Percentiles rank a stretch among this genome's conserved stretches.
Conservation (phyloP, 345 rosid species). For the Camelina neglecta region DNA sequence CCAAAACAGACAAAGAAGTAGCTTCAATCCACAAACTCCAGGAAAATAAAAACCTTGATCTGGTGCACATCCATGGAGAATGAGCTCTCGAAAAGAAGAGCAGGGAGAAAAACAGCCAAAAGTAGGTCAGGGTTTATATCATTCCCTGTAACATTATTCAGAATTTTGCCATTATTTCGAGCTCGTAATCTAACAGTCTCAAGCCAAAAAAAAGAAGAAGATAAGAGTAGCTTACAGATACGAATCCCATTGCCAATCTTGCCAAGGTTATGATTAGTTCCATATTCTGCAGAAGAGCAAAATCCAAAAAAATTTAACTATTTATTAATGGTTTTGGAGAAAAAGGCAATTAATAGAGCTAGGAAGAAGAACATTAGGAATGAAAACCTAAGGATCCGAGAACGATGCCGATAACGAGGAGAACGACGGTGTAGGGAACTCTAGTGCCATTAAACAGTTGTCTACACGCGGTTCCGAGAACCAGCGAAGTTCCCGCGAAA, state of each 20-base stretch:
- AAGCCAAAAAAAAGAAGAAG: neutral
- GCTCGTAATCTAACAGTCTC: neutral
- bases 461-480: constrained; percentile 74
- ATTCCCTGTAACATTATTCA: constrained; percentile 59
- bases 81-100: constrained; percentile 92
- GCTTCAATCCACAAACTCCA: neutral
- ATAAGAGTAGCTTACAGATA: constrained; percentile 62
- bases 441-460: constrained; percentile 79
- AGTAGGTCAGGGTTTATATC: constrained; percentile 76
- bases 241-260: constrained; percentile 85
- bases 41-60: constrained; percentile 63
- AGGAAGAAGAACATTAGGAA: neutral
- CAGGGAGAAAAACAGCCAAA: constrained; percentile 92
- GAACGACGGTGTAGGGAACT: constrained; percentile 90
- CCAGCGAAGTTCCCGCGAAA: constrained; percentile 70
- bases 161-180: no score
- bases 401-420: constrained; percentile 75
- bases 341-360: no score
- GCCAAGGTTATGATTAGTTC: constrained; percentile 68
- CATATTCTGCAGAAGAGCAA: constrained; percentile 62
- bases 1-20: constrained; percentile 1
- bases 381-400: constrained; percentile 76
- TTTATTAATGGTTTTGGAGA: no score
- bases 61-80: constrained; percentile 93
- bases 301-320: neutral